Base-by-base conservation (phyloP, 2,329 filamentous ascomycete species). In the Trichoderma harzianum region DNA sequence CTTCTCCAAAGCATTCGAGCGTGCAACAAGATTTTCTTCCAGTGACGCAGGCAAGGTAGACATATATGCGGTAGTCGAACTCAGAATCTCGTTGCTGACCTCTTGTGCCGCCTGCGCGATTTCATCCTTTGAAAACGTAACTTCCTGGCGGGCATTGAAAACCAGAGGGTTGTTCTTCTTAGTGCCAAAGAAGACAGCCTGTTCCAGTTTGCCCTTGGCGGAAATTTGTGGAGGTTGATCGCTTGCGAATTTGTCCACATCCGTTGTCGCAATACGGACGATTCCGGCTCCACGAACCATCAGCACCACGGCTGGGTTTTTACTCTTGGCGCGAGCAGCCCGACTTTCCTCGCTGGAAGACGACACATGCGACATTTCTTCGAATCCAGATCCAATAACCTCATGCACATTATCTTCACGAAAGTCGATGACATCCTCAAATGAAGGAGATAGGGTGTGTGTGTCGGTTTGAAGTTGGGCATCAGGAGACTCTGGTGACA, bases 101-200 rank as follows among this genome's bases (percentile, higher is more conserved):
- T 89, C 85, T 30, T 96, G 80, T 2, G 94, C 94, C 10, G 96
- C 96, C 72, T 87, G 83, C 72, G 93, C 91, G 30, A 97, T 87
- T 76, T 97, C 93, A 28, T 89, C 84, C 21, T 87, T 82, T 0
- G 89, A 85, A 75, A 96, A 97, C 5, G 87, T 85, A 61, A 91
- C 84, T 69, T 90, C 89, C 51, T 88, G 85, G 74, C 89, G 88
- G 57, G 90, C 88, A 57, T 91, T 89, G 76, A 99, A 94, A 73
- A 94, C 90, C n/a, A 99, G 83, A n/a, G 95, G 92, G 76, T 94
- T 98, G 77, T 93, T 90, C 73, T 91, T 87, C 78, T 93, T 90
- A 62, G 89, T 90, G 2, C 95, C 95, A 79, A 94, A 98, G 82
- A 98, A 98, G 1, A 98, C 92, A 3, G 95, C 95, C 82, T 99